Base-by-base conservation (phyloP, 192 early-diverging fungal species). In the Podila minutissima region DNA sequence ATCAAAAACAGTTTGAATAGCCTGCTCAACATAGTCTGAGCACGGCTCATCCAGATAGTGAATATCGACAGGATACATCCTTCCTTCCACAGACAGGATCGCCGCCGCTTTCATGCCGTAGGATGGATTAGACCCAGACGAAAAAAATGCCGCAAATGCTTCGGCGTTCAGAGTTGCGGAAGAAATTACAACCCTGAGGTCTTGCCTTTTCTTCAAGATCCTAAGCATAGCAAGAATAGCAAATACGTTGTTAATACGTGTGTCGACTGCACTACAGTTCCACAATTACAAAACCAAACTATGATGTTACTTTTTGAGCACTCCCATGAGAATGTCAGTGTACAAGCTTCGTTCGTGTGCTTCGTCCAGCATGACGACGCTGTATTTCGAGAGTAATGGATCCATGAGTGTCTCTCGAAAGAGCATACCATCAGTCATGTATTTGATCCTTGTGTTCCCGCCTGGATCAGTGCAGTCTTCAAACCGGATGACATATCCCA, bases 391-490 rank as follows among this genome's bases (percentile, higher is more conserved):
- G 57, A 95, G 69, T 2, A 94, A 69, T 9, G 94, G 94, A 78
- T 95, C 94, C 64, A 92, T 75, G 49, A 95, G 82, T 0, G 88
- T 89, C 64, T 95, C 94, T 20, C 93, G 84, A 71, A 94, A 93
- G n/a, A 95, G 83, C 87, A 95, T 91, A 19, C 93, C 94, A 69
- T 94, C 95, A 11, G 93, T 94, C 92, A 96, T 89, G 86, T 92
- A 96, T 69, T 96, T 96, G 63, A 96, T 93, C 49, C 88, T 69
- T 0, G 89, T 91, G 51, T 72, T 77, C 8, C 75, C 64, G 20
- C 73, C 82, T 51, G 83, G 75, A 59, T 90, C 87, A 53, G 66
- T 86, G 60, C 83, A 85, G 53, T 93, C 91, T 37, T 96, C 94
- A 55, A 95, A 95, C 12, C 92, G 88, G 57, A 96, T 91, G 3